phyloP scores from a whole-genome alignment of 306 rosid species.

The Vigna hirtella region DNA sequence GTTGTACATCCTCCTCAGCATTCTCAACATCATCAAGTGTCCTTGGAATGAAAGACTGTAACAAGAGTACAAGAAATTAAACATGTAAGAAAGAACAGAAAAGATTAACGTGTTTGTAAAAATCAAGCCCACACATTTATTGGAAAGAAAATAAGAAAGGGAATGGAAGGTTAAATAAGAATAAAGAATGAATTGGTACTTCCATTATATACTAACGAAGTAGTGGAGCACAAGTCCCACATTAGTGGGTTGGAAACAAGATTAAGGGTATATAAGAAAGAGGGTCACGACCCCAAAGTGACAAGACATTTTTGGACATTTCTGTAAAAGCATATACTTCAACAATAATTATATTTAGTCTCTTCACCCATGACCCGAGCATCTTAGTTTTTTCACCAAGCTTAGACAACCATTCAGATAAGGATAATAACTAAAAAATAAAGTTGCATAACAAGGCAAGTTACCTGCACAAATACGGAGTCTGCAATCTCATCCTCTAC shows the following conservation, averaged over 20 bases:
- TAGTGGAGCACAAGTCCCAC: too few relatives aligned
- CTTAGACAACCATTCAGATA: not conserved
- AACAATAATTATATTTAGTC: too few relatives aligned
- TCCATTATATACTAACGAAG: too few relatives aligned
- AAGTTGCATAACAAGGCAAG: slow-evolving; percentile 27
- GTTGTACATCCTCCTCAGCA: slow-evolving; percentile 75
- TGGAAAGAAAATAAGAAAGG: too few relatives aligned
- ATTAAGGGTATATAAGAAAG: too few relatives aligned
- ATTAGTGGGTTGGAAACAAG: too few relatives aligned
- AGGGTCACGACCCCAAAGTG: too few relatives aligned
- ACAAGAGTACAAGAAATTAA: slow-evolving; percentile 5
- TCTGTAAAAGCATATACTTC: too few relatives aligned
- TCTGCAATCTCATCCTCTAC: slow-evolving; percentile 90
- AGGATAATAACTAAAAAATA: not conserved
- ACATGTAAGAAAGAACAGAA: slow-evolving; percentile 9
- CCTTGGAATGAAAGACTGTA: slow-evolving; percentile 85
- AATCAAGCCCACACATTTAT: too few relatives aligned
- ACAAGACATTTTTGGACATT: too few relatives aligned
- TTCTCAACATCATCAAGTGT: slow-evolving; percentile 72
- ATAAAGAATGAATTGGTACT: too few relatives aligned
- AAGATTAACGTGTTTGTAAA: slow-evolving; percentile 6
- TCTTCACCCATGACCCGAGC: not conserved
- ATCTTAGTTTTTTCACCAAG: not conserved
- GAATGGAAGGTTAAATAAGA: too few relatives aligned
- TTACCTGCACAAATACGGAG: slow-evolving; percentile 77